A percentile compares a stretch with the other conserved stretches of the same genome.
Evolutionary conservation across 164 flowering plant species (phyloP).

Genomic region (Umbellularia californica): DNA sequence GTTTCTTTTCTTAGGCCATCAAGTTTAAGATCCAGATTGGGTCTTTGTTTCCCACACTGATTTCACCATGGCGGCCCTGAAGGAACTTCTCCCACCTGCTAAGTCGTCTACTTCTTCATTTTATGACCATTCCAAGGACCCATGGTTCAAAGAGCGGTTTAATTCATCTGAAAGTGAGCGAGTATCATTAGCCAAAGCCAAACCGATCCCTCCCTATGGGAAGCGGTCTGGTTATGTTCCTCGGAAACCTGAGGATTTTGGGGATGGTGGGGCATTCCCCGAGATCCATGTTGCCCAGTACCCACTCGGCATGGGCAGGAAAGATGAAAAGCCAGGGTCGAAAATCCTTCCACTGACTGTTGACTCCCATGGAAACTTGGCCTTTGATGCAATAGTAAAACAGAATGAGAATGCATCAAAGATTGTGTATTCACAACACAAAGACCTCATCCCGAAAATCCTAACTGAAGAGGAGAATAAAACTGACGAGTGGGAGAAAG

Average conservation of each 20-base stretch:
- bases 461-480: constrained; percentile 21
- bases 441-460: constrained; percentile 69
- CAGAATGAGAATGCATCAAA: constrained; percentile 81
- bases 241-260: constrained; percentile 73
- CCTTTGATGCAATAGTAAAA: constrained; percentile 83
- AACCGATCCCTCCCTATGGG: constrained; percentile 59
- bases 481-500: constrained; percentile 40
- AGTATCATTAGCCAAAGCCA: constrained; percentile 23
- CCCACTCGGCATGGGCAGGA: constrained; percentile 89
- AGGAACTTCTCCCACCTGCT: constrained; percentile 60
- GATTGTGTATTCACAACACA: constrained; percentile 75
- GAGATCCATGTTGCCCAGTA: constrained; percentile 90
- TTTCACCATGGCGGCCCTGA: constrained; percentile 48
- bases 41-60: background rate
- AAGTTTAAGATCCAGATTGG: background rate
- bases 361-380: constrained; percentile 70
- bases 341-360: constrained; percentile 75
- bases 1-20: background rate
- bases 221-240: constrained; percentile 74
- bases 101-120: constrained; percentile 41
- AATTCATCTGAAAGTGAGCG: constrained; percentile 40
- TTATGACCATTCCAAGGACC: constrained; percentile 80
- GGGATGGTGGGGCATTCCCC: constrained; percentile 94
- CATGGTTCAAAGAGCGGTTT: constrained; percentile 79
- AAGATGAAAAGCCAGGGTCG: constrained; percentile 44